phyloP scores from a whole-genome alignment of 2,329 filamentous ascomycete species.

The Xylaria multiplex region DNA sequence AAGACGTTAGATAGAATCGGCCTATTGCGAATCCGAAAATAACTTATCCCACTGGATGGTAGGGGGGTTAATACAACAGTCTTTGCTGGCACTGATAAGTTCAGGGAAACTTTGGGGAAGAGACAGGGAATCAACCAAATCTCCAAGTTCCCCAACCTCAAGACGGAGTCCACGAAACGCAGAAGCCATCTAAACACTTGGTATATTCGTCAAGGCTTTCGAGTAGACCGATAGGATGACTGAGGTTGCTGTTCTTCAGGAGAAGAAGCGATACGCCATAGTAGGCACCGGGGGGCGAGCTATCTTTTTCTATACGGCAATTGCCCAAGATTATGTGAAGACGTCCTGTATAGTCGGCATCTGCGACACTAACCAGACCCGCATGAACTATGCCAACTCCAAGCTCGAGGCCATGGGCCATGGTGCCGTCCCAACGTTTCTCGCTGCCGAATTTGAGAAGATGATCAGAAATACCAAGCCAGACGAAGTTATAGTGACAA shows the following conservation, averaged over 20 bases:
- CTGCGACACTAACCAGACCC: constrained; percentile 70
- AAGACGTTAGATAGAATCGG: constrained; percentile 1
- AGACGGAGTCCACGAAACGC: neutral
- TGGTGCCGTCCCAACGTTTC: constrained; percentile 62
- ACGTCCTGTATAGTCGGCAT: constrained; percentile 65
- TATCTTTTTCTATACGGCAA: constrained; percentile 70
- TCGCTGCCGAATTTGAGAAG: constrained; percentile 63
- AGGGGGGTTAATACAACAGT: neutral
- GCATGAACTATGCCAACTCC: constrained; percentile 65
- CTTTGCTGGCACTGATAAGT: neutral
- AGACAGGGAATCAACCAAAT: constrained; percentile 4
- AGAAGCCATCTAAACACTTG: neutral
- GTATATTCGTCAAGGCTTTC: neutral
- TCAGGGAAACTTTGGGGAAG: constrained; percentile 17
- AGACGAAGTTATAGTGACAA: constrained; percentile 71
- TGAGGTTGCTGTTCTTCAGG: constrained; percentile 29
- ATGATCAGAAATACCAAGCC: constrained; percentile 68
- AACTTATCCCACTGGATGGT: neutral
- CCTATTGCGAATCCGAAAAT: constrained; percentile 14
- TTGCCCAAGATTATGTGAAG: constrained; percentile 61
- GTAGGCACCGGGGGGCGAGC: constrained; percentile 69
- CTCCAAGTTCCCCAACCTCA: constrained; percentile 34
- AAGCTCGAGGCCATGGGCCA: constrained; percentile 60
- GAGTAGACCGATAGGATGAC: constrained; percentile 34
- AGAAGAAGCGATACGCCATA: constrained; percentile 61